phyloP scores from a whole-genome alignment of 495 filamentous ascomycete species.

The Talaromyces trachyspermus region DNA sequence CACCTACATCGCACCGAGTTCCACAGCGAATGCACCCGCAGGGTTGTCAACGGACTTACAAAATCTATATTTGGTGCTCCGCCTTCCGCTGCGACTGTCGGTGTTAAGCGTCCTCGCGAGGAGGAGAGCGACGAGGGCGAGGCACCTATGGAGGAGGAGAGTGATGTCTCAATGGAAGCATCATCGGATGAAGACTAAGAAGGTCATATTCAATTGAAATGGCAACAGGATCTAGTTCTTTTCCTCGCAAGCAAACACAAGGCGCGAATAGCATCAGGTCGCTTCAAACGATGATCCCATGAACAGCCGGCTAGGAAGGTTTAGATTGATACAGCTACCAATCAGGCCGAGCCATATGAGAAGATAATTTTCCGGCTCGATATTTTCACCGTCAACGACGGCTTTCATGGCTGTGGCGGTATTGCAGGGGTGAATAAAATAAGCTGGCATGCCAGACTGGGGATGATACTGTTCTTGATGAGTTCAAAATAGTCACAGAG shows the following conservation, averaged over 20 bases:
- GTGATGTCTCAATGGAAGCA: constrained; percentile 49
- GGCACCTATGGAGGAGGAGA: constrained; percentile 64
- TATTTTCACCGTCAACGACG: constrained; percentile 38
- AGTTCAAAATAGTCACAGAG: constrained; percentile 24
- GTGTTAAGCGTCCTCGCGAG: constrained; percentile 61
- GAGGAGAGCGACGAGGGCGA: constrained; percentile 63
- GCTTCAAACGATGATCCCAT: not conserved
- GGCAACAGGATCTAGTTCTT: too few species aligned
- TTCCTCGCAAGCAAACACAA: too few species aligned
- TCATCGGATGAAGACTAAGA: constrained; percentile 45
- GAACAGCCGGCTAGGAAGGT: constrained; percentile 51
- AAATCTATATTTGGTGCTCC: constrained; percentile 75
- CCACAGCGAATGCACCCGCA: constrained; percentile 40
- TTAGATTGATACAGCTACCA: constrained; percentile 64
- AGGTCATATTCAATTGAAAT: not conserved
- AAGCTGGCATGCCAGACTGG: constrained; percentile 60
- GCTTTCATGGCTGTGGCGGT: constrained; percentile 67
- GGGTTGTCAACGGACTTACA: constrained; percentile 66
- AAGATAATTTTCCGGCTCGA: constrained; percentile 59
- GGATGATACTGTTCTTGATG: constrained; percentile 67
- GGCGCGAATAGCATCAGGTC: too few species aligned
- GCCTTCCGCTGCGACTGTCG: constrained; percentile 38
- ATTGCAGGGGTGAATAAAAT: constrained; percentile 81
- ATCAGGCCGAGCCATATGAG: constrained; percentile 74
- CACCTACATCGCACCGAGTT: constrained; percentile 61